A percentile compares a stretch with the other conserved stretches of the same genome.
phyloP scores from a whole-genome alignment of 805 yeast genomes.

The Saccharomyces paradoxus region DNA sequence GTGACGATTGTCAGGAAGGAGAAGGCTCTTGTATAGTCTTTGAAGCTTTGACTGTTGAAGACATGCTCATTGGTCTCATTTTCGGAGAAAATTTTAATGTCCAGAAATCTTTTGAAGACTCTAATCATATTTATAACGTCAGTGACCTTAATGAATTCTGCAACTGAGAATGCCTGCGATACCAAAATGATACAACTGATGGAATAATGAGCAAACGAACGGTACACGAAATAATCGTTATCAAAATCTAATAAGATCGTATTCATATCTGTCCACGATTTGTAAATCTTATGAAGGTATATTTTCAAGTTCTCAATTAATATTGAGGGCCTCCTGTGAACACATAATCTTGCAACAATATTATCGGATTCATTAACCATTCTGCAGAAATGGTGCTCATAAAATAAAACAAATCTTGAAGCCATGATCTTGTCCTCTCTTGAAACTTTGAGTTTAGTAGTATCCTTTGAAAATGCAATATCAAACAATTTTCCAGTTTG shows the following conservation, averaged over 20 bases:
- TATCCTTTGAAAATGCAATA: constrained; percentile 6
- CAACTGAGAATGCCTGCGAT: constrained; percentile 5
- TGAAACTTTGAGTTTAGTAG: background rate
- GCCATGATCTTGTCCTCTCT: constrained; percentile 9
- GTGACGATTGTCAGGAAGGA: constrained; percentile 15
- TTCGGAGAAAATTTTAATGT: constrained; percentile 6
- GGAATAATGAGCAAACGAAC: constrained; percentile 7
- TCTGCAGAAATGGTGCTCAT: constrained; percentile 9
- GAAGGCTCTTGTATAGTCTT: constrained; percentile 10
- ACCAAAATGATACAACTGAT: constrained; percentile 6
- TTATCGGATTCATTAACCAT: constrained; percentile 14
- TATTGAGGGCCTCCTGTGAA: background rate
- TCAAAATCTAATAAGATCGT: constrained; percentile 6
- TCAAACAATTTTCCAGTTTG: constrained; percentile 18
- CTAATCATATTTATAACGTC: constrained; percentile 7
- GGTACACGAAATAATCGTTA: constrained; percentile 10
- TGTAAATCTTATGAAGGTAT: constrained; percentile 3
- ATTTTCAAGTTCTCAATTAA: constrained; percentile 1
- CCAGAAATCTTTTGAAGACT: constrained; percentile 8
- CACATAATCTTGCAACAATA: constrained; percentile 17
- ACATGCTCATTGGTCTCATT: constrained; percentile 9
- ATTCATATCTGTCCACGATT: constrained; percentile 13
- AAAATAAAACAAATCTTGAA: constrained; percentile 11
- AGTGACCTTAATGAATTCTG: background rate
- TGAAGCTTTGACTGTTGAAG: constrained; percentile 9